A percentile compares a stretch with the other conserved stretches of the same genome.
These are phyloP conservation scores for Canavalia gladiata DNA, from an alignment of 306 rosid genomes.

Conservation along the genomic window DNA sequence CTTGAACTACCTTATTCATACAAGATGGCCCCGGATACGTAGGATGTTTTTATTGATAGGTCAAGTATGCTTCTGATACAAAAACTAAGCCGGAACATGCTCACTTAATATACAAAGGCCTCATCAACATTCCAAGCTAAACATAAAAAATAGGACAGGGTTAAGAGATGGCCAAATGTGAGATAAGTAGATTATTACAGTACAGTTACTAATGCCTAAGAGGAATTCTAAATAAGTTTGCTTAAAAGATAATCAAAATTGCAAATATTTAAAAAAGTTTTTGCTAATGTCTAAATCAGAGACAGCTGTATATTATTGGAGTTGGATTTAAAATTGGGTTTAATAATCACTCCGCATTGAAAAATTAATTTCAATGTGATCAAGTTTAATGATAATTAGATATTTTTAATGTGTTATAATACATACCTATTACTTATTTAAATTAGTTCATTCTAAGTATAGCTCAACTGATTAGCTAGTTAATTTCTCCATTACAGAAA, in stretches of 20 bases:
- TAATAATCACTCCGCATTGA: background rate
- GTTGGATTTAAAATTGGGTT: slow-evolving; percentile 6
- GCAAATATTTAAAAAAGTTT: background rate
- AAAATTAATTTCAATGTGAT: background rate
- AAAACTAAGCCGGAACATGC: background rate
- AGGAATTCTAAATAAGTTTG: background rate
- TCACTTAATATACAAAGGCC: background rate
- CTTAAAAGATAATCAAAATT: slow-evolving; percentile 6
- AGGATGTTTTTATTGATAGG: no score
- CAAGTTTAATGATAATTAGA: background rate
- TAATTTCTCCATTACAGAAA: background rate
- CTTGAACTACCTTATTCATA: background rate
- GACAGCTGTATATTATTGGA: background rate
- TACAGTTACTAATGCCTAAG: background rate
- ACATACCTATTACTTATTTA: background rate
- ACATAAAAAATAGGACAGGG: background rate
- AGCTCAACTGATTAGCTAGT: background rate
- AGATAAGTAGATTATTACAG: background rate
- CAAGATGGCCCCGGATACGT: no score
- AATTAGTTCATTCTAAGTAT: background rate
- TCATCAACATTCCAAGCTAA: background rate
- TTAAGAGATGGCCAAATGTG: background rate
- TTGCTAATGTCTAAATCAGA: slow-evolving; percentile 1
- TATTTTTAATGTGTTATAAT: background rate
- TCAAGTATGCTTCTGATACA: background rate